These are phyloP conservation scores for Globisporangium nagaii DNA, from an alignment of 352 stramenopile genomes.

Conservation along the genomic window DNA sequence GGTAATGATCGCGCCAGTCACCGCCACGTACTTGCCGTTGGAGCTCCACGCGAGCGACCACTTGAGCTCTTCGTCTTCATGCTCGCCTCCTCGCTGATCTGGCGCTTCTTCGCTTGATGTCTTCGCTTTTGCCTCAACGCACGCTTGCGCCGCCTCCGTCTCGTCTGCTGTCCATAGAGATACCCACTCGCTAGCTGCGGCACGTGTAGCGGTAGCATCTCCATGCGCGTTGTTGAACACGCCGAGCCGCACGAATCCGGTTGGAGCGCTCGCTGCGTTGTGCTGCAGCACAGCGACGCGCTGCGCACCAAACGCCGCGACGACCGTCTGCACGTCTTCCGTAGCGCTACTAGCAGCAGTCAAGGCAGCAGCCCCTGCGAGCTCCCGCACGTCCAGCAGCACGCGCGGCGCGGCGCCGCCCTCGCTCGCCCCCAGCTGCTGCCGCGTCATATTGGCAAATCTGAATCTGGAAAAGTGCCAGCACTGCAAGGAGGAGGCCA, in stretches of 20 bases:
- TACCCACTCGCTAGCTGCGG: neutral
- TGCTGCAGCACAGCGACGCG: constrained; percentile 26
- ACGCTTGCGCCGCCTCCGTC: neutral
- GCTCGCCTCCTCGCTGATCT: neutral
- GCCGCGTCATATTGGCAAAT: constrained; percentile 11
- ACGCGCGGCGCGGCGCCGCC: constrained; percentile 3
- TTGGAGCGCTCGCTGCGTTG: too few relatives aligned
- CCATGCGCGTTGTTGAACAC: neutral
- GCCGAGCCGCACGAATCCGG: neutral
- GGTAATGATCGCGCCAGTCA: constrained; percentile 23
- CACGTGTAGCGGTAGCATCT: neutral
- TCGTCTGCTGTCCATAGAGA: neutral
- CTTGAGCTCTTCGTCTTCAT: neutral
- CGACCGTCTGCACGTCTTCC: constrained; percentile 6
- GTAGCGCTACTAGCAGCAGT: neutral
- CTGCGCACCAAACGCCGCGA: constrained; percentile 11
- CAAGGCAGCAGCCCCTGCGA: constrained; percentile 7
- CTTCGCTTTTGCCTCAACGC: constrained; percentile 1
- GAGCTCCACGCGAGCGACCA: constrained; percentile 52
- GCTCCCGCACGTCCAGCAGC: constrained; percentile 32
- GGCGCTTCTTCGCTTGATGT: neutral
- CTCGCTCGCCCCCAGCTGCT: constrained; percentile 1
- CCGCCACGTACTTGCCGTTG: constrained; percentile 41
- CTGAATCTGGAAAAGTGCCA: neutral
- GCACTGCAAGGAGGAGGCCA: too few relatives aligned